Evolutionary conservation across 179 eudicot genomes (phyloP).

Genomic region (Actinidia arguta): DNA sequence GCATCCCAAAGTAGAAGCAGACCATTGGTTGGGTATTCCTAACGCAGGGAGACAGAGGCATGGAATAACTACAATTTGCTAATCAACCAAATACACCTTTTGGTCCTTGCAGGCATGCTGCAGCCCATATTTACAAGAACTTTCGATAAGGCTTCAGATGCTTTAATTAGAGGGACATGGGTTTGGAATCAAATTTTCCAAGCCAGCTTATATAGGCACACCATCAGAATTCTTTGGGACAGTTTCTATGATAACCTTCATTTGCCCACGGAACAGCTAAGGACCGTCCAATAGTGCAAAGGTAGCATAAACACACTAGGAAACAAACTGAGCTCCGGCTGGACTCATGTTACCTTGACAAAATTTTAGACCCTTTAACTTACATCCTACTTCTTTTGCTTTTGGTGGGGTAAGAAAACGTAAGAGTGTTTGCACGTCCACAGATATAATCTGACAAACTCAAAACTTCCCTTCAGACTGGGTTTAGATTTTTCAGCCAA

Average conservation of each 20-base stretch:
- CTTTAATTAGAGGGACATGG: not conserved
- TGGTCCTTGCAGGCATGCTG: not conserved
- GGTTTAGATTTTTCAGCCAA: not conserved
- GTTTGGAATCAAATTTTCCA: not conserved
- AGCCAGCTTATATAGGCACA: not conserved
- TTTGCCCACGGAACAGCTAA: not conserved
- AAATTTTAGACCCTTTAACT: too few relatives aligned
- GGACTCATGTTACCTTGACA: not conserved
- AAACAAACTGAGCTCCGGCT: not conserved
- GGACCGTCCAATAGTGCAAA: not conserved
- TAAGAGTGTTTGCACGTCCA: not conserved
- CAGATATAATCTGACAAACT: not conserved
- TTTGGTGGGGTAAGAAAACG: not conserved
- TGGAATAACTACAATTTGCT: not conserved
- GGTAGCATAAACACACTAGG: not conserved
- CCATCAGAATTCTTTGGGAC: not conserved
- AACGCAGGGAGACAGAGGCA: not conserved
- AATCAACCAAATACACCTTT: not conserved
- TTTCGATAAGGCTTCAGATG: conserved; percentile 2
- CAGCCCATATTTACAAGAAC: not conserved
- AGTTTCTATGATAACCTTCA: not conserved
- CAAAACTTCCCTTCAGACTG: not conserved
- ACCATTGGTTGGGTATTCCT: not conserved
- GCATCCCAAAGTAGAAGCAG: not conserved
- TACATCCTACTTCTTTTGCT: not conserved